Evolutionary conservation across 768 basidiomycete genomes (phyloP), one percentile per base, ranked within the genome.

Genomic region (Cytidiella melzeri): DNA sequence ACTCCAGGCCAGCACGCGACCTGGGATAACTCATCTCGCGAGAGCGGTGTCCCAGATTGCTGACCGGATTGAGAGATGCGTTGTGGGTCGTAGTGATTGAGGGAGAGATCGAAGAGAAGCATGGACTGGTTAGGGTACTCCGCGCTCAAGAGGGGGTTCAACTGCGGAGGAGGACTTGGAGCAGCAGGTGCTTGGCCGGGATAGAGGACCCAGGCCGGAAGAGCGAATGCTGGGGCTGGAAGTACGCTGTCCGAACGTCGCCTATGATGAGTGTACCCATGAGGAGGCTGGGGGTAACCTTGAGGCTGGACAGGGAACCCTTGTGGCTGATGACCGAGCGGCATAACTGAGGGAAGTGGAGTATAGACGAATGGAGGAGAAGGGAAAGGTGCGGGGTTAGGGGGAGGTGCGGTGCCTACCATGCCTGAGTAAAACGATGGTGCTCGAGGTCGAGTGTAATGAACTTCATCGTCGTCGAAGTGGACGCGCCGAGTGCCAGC

Each of bases 71-170:
- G 68, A 19, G 72, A 45, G 45, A 69, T 55, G 7, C 67, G 67
- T 45, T 73, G 57, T 4, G 81, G 82, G 1, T 63, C 34, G 52
- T 79, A 81, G 1, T 62, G 53, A 23, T 74, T 69, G n/a, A 61
- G 56, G 21, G 79, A 70, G 19, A 87, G 66, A 58, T 86, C 77
- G 60, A 86, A 80, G 41, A 73, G 56, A 51, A 85, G 72, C 34
- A 76, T 73, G 1, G 56, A 58, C 13, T 57, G 55, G 12, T 67
- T 66, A 20, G 69, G 69, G 1, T 59, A 56, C 41, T 80, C 76
- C 12, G 74, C 83, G 55, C 81, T 76, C 3, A 85, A 64, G 55
- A 70, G 72, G 0, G 78, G 78, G 54, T 81, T 73, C 39, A 81
- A 63, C 26, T 63, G 64, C 30, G 51, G 21, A 43, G 45, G 43